A percentile compares a stretch with the other conserved stretches of the same genome.
Evolutionary conservation across 1,284 basidiomycete species (phyloP).

Genomic region (Termitomyces sp.): DNA sequence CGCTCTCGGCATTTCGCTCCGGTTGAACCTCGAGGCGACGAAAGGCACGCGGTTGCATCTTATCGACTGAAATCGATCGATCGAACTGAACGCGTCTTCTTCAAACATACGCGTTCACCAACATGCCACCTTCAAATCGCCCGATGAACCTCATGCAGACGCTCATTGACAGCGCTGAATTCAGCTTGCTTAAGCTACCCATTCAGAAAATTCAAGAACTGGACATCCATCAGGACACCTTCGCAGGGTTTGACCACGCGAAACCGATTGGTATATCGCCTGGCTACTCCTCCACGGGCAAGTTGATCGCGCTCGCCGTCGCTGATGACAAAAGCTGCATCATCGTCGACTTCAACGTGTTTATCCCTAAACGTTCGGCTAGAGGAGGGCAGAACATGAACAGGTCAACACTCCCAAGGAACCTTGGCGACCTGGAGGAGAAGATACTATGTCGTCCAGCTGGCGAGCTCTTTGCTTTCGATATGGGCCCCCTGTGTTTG

Average conservation of each 20-base stretch:
- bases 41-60: neutral
- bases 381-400: conserved; percentile 5
- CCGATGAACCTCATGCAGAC: conserved; percentile 20
- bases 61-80: neutral
- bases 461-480: conserved; percentile 35
- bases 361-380: conserved; percentile 1
- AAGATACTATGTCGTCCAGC: conserved; percentile 26
- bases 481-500: conserved; percentile 35
- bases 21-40: neutral
- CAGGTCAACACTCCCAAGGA: conserved; percentile 6
- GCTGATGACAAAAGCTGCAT: conserved; percentile 28
- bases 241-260: conserved; percentile 17
- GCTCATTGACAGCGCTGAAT: conserved; percentile 16
- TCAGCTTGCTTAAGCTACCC: conserved; percentile 17
- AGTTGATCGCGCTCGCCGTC: conserved; percentile 31
- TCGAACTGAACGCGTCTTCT: neutral
- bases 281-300: conserved; percentile 28
- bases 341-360: conserved; percentile 28
- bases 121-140: conserved; percentile 18
- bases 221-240: conserved; percentile 17
- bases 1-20: neutral
- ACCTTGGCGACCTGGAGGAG: conserved; percentile 16
- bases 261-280: conserved; percentile 34
- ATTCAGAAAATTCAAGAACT: conserved; percentile 19
- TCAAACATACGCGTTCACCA: neutral